These are phyloP conservation scores for Saccharomycopsis schoenii DNA, from an alignment of 805 yeast species.

Conservation along the genomic window DNA sequence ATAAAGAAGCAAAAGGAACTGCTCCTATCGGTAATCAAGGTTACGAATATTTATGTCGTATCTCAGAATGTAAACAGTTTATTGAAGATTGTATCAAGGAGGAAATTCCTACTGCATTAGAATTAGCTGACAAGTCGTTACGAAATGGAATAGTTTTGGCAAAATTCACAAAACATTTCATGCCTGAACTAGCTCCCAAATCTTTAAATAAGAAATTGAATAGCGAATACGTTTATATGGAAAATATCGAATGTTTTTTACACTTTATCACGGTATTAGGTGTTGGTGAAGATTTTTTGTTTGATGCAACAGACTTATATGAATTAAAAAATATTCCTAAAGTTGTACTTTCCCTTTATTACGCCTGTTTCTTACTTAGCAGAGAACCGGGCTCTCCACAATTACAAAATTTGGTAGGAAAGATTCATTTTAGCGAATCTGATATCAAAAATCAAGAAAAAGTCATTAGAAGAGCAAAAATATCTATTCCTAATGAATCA, in stretches of 20 bases:
- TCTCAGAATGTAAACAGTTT: slow-evolving; percentile 74
- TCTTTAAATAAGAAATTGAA: slow-evolving; percentile 40
- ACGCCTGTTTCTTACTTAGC: slow-evolving; percentile 65
- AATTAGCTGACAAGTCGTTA: slow-evolving; percentile 50
- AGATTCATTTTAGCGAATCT: slow-evolving; percentile 50
- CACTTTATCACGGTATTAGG: slow-evolving; percentile 55
- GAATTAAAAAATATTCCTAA: slow-evolving; percentile 89
- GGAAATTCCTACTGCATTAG: slow-evolving; percentile 43
- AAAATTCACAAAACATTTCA: slow-evolving; percentile 59
- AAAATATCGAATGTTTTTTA: slow-evolving; percentile 80
- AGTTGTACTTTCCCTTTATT: slow-evolving; percentile 89
- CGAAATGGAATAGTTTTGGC: slow-evolving; percentile 84
- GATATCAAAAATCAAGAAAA: slow-evolving; percentile 61
- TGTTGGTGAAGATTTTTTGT: slow-evolving; percentile 80
- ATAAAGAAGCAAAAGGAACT: slow-evolving; percentile 6
- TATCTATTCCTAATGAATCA: slow-evolving; percentile 61
- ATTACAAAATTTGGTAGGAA: slow-evolving; percentile 54
- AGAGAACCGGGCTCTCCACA: slow-evolving; percentile 45
- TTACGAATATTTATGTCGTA: slow-evolving; percentile 73
- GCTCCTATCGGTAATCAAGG: slow-evolving; percentile 28
- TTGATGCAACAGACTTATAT: slow-evolving; percentile 87
- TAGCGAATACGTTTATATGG: slow-evolving; percentile 82
- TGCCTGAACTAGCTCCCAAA: slow-evolving; percentile 51
- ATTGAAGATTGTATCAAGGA: slow-evolving; percentile 56
- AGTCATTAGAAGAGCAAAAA: slow-evolving; percentile 49